These are phyloP conservation scores for Sherardia arvensis DNA, from an alignment of 257 asterid species.

Conservation along the genomic window DNA sequence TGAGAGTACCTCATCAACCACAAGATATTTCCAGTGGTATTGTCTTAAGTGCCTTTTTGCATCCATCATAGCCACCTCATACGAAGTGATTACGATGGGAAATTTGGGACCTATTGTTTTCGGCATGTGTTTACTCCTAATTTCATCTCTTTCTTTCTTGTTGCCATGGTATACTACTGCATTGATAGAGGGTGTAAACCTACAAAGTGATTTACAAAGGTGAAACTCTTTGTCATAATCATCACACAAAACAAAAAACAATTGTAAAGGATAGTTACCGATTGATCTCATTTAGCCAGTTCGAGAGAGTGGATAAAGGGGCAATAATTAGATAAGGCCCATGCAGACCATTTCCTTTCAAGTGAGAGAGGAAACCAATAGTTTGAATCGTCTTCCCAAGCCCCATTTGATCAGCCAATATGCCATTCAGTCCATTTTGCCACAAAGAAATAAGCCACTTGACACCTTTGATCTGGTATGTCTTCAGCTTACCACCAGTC, in stretches of 20 bases:
- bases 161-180: constrained; percentile 84
- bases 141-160: constrained; percentile 60
- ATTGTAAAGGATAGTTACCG: constrained; percentile 37
- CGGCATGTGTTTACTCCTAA: constrained; percentile 80
- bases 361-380: constrained; percentile 89
- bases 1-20: constrained; percentile 83
- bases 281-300: constrained; percentile 83
- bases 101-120: constrained; percentile 69
- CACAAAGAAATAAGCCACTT: constrained; percentile 98
- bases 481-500: constrained; percentile 94
- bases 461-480: constrained; percentile 88
- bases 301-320: constrained; percentile 93
- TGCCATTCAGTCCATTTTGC: constrained; percentile 98
- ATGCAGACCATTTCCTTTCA: constrained; percentile 86
- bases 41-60: constrained; percentile 53
- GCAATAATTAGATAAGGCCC: constrained; percentile 94
- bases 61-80: constrained; percentile 70
- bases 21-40: constrained; percentile 83
- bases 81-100: constrained; percentile 88
- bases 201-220: constrained; percentile 14
- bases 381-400: constrained; percentile 98
- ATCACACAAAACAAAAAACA: neutral
- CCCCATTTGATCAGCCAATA: constrained; percentile 99
- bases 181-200: constrained; percentile 69
- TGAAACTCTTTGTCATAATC: neutral